Evolutionary conservation across 192 early-diverging fungal genomes (phyloP), one percentile per base, ranked within the genome.

Genomic region (Linnemannia elongata): DNA sequence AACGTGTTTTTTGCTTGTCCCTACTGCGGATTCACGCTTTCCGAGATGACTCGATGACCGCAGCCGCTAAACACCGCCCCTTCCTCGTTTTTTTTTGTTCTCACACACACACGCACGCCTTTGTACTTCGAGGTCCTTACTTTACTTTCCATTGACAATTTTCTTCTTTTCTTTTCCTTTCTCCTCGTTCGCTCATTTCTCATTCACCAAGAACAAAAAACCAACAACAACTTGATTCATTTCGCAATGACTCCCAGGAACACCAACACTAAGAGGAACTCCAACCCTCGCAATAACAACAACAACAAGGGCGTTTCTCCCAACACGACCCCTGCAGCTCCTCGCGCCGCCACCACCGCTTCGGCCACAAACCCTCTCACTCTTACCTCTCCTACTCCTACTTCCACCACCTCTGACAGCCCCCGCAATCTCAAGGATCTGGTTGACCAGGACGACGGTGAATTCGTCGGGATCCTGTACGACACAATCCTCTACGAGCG

Each of bases 401-500:
- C 7, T 18, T 30, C 3, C 60, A 30, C 30, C 8, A 33, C 60
- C 60, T 66, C 12, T 12, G 60, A 33, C 9, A 27, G 10, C 27
- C n/a, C 8, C n/a, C n/a, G 27, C 60, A 66, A 10, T 7, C 27
- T 4, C 60, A 66, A 66, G 7, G 27, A 66, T 13, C 60, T 66
- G 13, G 60, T 47, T 20, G 33, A 68, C 35, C 18, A 68, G 22
- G 78, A 85, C 39, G 78, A 71, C 35, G 74, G 73, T 24, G 83
- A 80, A 8, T 85, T 85, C 72, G 83, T 76, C 15, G 83, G 83
- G 8, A 30, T 22, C 55, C 78, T 85, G 24, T 85, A 66, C 60
- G 83, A 85, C 35, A 79, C 77, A 1, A 80, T 85, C 24, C 77
- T 85, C 33, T 85, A 85, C 44, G 83, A 85, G 44, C 77, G 83